These are phyloP conservation scores for Kluyveromyces wickerhamii DNA, from an alignment of 805 yeast species.

Conservation along the genomic window DNA sequence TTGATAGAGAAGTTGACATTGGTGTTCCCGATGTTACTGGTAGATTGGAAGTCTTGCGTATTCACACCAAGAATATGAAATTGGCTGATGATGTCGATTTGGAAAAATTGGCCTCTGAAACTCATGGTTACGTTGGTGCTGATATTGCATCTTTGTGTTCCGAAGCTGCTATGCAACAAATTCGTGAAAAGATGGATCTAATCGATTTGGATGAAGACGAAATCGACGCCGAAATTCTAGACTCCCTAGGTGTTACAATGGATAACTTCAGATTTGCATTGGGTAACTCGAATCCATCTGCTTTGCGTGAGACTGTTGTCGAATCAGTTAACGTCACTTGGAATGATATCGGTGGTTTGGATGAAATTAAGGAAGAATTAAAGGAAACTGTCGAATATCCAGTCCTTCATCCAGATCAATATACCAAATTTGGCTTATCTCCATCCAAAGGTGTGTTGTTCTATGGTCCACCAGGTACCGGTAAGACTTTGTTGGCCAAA, in stretches of 20 bases:
- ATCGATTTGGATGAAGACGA: slow-evolving; percentile 94
- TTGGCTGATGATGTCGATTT: slow-evolving; percentile 90
- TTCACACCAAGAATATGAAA: slow-evolving; percentile 98
- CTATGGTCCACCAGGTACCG: slow-evolving; percentile 99
- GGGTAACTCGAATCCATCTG: slow-evolving; percentile 97
- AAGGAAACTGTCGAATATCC: slow-evolving; percentile 99
- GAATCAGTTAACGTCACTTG: slow-evolving; percentile 97
- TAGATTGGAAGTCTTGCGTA: slow-evolving; percentile 91
- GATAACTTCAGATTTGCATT: slow-evolving; percentile 97
- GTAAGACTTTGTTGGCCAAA: slow-evolving; percentile 96
- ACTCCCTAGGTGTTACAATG: slow-evolving; percentile 96
- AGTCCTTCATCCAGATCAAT: slow-evolving; percentile 97
- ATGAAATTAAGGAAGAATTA: slow-evolving; percentile 90
- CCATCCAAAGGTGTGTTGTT: slow-evolving; percentile 98
- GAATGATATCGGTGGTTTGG: slow-evolving; percentile 99
- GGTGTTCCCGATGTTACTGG: slow-evolving; percentile 98
- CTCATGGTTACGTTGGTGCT: slow-evolving; percentile 99
- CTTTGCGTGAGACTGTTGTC: slow-evolving; percentile 98
- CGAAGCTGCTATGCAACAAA: slow-evolving; percentile 99
- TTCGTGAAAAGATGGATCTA: slow-evolving; percentile 98
- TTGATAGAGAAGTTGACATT: slow-evolving; percentile 84
- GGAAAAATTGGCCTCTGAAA: slow-evolving; percentile 92
- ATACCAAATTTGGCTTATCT: slow-evolving; percentile 93
- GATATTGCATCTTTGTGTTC: slow-evolving; percentile 97
- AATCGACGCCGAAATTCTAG: slow-evolving; percentile 94